A percentile compares a stretch with the other conserved stretches of the same genome.
Evolutionary conservation across 2,329 filamentous ascomycete genomes (phyloP).

Genomic region (Verticillium albo-atrum): DNA sequence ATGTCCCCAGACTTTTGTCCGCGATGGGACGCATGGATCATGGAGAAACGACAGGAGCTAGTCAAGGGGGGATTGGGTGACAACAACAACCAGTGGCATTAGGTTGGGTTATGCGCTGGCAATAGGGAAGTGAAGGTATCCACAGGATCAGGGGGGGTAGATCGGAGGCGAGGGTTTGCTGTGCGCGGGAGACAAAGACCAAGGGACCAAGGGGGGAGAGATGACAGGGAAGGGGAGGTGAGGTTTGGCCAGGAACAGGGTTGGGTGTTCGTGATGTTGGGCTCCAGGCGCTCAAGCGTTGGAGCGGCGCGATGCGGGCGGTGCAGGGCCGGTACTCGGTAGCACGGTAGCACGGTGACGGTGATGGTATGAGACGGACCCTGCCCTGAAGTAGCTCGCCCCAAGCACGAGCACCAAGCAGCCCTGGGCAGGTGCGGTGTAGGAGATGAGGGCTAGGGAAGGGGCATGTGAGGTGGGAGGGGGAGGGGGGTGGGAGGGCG

Average conservation of each 20-base stretch:
- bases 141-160: conserved; percentile 6
- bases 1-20: not conserved
- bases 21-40: not conserved
- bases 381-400: too few relatives aligned
- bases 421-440: not conserved
- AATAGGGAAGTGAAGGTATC: conserved; percentile 14
- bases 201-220: not conserved
- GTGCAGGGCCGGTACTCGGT: not conserved
- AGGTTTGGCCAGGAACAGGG: not conserved
- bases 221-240: not conserved
- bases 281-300: not conserved
- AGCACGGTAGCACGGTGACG: too few relatives aligned
- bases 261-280: not conserved
- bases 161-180: conserved; percentile 7
- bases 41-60: not conserved
- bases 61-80: conserved; percentile 1
- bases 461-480: not conserved
- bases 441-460: not conserved
- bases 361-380: not conserved
- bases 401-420: not conserved
- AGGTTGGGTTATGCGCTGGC: conserved; percentile 15
- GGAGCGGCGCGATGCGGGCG: not conserved
- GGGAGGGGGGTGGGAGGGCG: not conserved
- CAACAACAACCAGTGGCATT: conserved; percentile 10
- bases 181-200: conserved; percentile 4